Base-by-base conservation (phyloP, 495 filamentous ascomycete genomes). In the Aspergillus kassunensis region DNA sequence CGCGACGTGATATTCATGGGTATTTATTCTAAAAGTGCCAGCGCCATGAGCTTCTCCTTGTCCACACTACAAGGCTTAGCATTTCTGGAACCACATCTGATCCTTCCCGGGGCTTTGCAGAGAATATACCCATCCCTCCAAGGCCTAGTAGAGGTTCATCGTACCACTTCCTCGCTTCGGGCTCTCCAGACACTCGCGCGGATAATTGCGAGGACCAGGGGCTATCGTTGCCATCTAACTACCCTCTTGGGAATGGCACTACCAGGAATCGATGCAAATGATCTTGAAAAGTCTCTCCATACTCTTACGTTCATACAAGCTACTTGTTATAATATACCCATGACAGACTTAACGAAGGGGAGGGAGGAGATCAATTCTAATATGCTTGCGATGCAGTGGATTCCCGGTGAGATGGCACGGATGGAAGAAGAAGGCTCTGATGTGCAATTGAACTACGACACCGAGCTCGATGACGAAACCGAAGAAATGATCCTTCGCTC, bases 1-100 rank as follows among this genome's bases (percentile, higher is more conserved):
- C 83, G 86, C 60, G 93, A 97, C 51, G 93, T 97, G 34, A 87
- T 89, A 21, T 99, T 96, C 68, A 97, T 97, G 93, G 93, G 95
- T 19, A 89, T 99, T 42, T 99, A 95, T 62, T 84, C 91, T 29
- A 98, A 99, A 72, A 95, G 91, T 69, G 83, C 83, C 41, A 88
- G 87, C 31, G 88, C 92, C 1, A 88, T 97, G 73, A 92, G 84
- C 58, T 95, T 90, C 70, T 91, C 90, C 46, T 79, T 96, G 35
- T 92, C 89, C 9, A 88, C 91, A 4, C 75, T 99, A 45, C 92
- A 97, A 64, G 86, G 85, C 34, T 71, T 99, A 46, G 85, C 95
- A 4, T 96, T 86, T 60, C 76, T 99, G 35, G 92, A 97, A 61
- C 95, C 93, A 1, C 84, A 89, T 59, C 74, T 97, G 55, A 96